Base-by-base conservation (phyloP, 2,329 filamentous ascomycete species). In the Aschersonia sp. region DNA sequence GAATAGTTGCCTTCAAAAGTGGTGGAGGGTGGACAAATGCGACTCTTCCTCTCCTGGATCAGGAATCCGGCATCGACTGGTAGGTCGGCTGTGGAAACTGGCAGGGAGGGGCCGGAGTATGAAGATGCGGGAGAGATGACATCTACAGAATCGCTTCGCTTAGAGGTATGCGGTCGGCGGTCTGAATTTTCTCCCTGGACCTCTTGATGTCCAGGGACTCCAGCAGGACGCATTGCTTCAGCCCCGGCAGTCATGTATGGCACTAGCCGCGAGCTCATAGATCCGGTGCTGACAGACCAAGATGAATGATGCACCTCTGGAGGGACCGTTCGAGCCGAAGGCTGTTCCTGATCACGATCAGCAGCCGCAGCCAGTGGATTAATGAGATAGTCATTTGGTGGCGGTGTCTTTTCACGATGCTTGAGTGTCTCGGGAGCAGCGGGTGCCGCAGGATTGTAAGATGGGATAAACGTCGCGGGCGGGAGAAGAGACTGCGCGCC, bases 381-480 rank as follows among this genome's bases (percentile, higher is more conserved):
- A 3, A 70, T 66, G 10, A 71, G 75, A 43, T 68, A 65, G 55
- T 88, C 85, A 35, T 81, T 76, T 4, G 82, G 83, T 4, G 85
- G 85, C 2, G 85, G 85, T 0, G 85, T 90, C 71, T 88, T 88
- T 62, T 89, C 85, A 44, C 85, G 75, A 60, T 85, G 78, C 22
- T 74, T 70, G 46, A 88, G 79, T 29, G 76, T 71, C 60, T 89
- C 85, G 1, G 85, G 83, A 0, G 83, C 83, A 0, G 83, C 73
- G 5, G 85, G 85, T 1, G 85, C 84, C 1, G 85, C 85, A 4
- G 85, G 85, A 58, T 89, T 89, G 59, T 89, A 89, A 2, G 83
- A 76, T 67, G 86, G 79, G 0, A 82, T 81, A 6, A 65, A 70
- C 12, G 35, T 12, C 8, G 8, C 35, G 8, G 35, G 8, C 12